A percentile compares a stretch with the other conserved stretches of the same genome.
These are phyloP conservation scores for Colletotrichum noveboracense DNA, from an alignment of 2,329 filamentous ascomycete genomes.

Conservation along the genomic window DNA sequence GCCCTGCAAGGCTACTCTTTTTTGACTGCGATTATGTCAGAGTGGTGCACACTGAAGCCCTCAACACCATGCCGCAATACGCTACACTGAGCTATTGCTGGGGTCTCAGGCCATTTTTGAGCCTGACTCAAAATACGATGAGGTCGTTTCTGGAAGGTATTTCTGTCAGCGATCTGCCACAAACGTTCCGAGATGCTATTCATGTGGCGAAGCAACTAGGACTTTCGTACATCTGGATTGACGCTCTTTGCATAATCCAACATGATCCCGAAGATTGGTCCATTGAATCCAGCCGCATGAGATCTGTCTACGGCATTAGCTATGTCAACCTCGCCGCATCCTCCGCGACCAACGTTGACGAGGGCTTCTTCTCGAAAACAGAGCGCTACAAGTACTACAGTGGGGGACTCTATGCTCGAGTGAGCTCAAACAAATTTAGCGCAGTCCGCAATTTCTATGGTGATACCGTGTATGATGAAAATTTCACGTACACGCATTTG, in stretches of 20 bases:
- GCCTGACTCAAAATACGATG: accelerated
- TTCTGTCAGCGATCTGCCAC: accelerated
- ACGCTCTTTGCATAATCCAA: neutral
- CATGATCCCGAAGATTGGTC: neutral
- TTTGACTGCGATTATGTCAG: neutral
- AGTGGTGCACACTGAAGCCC: accelerated
- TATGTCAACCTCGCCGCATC: neutral
- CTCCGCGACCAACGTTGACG: accelerated
- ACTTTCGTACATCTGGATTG: neutral
- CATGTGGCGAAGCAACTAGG: accelerated
- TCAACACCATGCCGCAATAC: neutral
- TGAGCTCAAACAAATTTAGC: accelerated
- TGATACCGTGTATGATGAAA: neutral
- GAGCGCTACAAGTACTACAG: neutral
- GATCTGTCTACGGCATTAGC: neutral
- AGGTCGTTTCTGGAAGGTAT: accelerated
- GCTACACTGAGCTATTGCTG: neutral
- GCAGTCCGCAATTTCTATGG: neutral
- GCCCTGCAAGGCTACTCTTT: neutral
- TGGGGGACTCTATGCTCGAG: accelerated
- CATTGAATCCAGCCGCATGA: neutral
- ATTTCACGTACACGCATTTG: neutral
- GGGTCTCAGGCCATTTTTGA: neutral
- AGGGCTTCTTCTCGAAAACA: neutral
- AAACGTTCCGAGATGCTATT: neutral